These are phyloP conservation scores for Irpex rosettiformis DNA, from an alignment of 1,284 basidiomycete genomes.

Conservation along the genomic window DNA sequence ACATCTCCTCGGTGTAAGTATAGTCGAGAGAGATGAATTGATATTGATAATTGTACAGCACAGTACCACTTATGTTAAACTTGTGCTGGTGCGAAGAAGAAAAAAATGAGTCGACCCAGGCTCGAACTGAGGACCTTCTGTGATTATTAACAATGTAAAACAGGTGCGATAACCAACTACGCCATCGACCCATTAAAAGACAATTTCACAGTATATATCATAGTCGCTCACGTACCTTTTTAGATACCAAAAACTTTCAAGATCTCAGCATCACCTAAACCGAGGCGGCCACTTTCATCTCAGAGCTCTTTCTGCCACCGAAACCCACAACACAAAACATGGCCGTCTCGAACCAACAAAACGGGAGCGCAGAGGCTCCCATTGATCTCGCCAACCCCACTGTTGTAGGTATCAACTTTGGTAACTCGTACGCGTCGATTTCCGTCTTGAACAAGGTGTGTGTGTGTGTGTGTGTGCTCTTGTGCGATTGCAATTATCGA, in stretches of 20 bases:
- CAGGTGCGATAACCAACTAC: not conserved
- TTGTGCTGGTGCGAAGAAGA: no score
- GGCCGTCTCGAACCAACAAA: constrained; percentile 23
- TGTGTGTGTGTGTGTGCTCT: not conserved
- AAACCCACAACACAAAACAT: no score
- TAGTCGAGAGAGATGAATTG: no score
- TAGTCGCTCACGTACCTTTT: no score
- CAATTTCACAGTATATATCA: no score
- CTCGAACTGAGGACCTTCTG: not conserved
- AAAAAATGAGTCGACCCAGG: not conserved
- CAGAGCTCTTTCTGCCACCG: no score
- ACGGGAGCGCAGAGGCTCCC: constrained; percentile 37
- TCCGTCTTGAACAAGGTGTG: constrained; percentile 91
- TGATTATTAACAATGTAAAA: not conserved
- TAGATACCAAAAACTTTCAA: not conserved
- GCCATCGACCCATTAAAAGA: not conserved
- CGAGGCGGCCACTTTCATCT: no score
- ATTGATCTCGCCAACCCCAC: constrained; percentile 40
- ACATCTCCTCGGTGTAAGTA: no score
- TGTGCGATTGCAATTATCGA: constrained; percentile 1
- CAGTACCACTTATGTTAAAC: no score
- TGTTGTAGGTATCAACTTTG: constrained; percentile 94
- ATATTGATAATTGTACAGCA: no score
- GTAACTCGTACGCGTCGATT: constrained; percentile 93
- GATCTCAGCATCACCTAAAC: not conserved